Evolutionary conservation across 129 eudicot genomes (phyloP).

Genomic region (Escallonia herrerae): DNA sequence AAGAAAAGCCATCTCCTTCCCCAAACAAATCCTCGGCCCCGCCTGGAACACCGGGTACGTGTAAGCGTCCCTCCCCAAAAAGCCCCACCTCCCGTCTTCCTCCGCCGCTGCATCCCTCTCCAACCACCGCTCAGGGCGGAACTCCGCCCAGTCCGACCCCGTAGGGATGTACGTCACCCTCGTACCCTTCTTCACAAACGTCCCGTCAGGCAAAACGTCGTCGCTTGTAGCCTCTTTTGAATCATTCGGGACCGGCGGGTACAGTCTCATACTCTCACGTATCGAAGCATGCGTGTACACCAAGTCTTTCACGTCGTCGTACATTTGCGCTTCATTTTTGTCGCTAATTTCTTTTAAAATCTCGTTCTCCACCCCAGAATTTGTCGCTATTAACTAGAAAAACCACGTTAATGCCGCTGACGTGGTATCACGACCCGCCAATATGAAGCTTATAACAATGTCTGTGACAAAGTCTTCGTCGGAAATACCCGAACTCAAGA

Average conservation of each 20-base stretch:
- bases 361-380: conserved; percentile 31
- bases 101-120: conserved; percentile 20
- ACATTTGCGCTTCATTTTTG: conserved; percentile 7
- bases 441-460: conserved; percentile 41
- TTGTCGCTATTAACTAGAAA: conserved; percentile 43
- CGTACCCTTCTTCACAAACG: conserved; percentile 37
- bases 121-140: conserved; percentile 64
- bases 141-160: conserved; percentile 56
- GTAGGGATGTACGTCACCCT: conserved; percentile 35
- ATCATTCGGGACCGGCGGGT: conserved; percentile 56
- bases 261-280: conserved; percentile 57
- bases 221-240: conserved; percentile 22
- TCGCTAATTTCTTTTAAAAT: conserved; percentile 28
- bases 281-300: conserved; percentile 53
- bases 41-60: conserved; percentile 68
- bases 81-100: conserved; percentile 19
- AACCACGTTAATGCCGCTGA: conserved; percentile 64
- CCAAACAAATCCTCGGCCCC: conserved; percentile 68
- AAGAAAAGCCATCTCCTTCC: conserved; percentile 66
- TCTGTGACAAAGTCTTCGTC: conserved; percentile 42
- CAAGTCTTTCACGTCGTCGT: conserved; percentile 54
- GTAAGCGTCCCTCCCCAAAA: conserved; percentile 29
- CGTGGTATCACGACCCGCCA: conserved; percentile 61
- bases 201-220: conserved; percentile 55
- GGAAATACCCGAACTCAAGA: conserved; percentile 48